Evolutionary conservation across 306 rosid species (phyloP), one percentile per base, ranked within the genome.

Genomic region (Malus sieversii): DNA sequence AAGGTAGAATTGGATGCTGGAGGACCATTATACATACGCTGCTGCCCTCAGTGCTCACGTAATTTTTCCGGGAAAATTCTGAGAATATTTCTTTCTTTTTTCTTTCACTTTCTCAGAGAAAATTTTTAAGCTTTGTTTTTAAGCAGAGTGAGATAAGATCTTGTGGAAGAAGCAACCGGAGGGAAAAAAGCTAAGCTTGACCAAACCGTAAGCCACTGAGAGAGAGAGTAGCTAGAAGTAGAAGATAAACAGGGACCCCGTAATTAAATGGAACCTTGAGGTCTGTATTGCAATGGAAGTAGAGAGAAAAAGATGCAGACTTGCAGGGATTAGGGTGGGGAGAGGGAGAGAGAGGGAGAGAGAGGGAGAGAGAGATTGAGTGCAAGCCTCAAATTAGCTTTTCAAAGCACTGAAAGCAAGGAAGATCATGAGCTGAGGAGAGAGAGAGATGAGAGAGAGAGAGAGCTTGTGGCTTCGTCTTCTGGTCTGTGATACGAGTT

Each of bases 81-180:
- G 73, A n/a, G 86, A 80, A 84, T 75, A 84, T 76, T 69, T 32
- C 23, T 8, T 16, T 29, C 59, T 44, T 29, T 19, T 20, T 32
- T 45, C 58, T 80, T 65, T 68, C 80, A 70, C 72, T 83, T 82
- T 77, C 76, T 22, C 35, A 44, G 70, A 70, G 67, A 73, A 42
- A 16, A 1, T 48, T 15, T 81, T 65, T 72, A 85, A 79, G 93
- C 97, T 93, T 91, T 76, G 46, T 27, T 77, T 57, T 16, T 59
- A 91, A 87, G 98, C 97, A 82, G 91, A 80, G 82, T 33, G 57
- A 78, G 98, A 94, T 90, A 90, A 94, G 97, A 91, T 87, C 94
- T 88, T 90, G 86, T 69, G n/a, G 83, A 76, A 63, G 92, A 90
- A 93, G 97, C 79, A 88, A 90, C 76, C 71, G 18, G 30, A 64